Percentiles rank a stretch among this genome's conserved stretches.
phyloP scores from a whole-genome alignment of 1,284 basidiomycete genomes.

The Cystobasidium pallidum region DNA sequence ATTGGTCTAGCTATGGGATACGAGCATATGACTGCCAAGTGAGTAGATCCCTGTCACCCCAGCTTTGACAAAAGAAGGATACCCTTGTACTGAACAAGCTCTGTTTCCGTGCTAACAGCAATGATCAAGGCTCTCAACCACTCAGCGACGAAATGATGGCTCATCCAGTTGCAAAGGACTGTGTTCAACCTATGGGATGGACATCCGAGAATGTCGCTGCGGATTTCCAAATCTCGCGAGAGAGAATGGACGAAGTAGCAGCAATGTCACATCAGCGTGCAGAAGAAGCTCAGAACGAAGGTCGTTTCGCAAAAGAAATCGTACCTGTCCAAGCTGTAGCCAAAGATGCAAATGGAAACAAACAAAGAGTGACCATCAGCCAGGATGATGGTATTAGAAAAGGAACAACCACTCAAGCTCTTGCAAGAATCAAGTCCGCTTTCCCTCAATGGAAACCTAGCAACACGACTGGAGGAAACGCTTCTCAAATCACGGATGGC shows the following conservation, averaged over 20 bases:
- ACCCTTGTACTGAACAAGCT: not conserved
- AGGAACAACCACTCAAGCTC: constrained; percentile 71
- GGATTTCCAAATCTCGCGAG: constrained; percentile 77
- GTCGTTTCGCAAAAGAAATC: constrained; percentile 77
- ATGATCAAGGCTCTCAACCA: constrained; percentile 21
- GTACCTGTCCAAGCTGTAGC: constrained; percentile 74
- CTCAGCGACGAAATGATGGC: constrained; percentile 63
- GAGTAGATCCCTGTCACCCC: constrained; percentile 64
- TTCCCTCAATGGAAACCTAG: constrained; percentile 84
- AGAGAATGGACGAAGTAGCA: constrained; percentile 82
- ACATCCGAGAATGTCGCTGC: constrained; percentile 63
- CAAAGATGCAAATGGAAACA: constrained; percentile 73
- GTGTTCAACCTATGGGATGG: constrained; percentile 78
- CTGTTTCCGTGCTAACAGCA: constrained; percentile 1
- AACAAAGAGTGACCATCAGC: constrained; percentile 65
- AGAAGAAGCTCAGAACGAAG: constrained; percentile 64
- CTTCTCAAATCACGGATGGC: constrained; percentile 79
- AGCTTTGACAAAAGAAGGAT: not conserved
- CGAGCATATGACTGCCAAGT: constrained; percentile 69
- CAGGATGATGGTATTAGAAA: constrained; percentile 82
- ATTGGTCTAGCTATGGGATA: constrained; percentile 81
- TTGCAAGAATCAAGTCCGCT: constrained; percentile 72
- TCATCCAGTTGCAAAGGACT: constrained; percentile 65
- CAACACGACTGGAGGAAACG: constrained; percentile 83
- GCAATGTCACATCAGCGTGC: constrained; percentile 77